These are phyloP conservation scores for Capsicum baccatum DNA, from an alignment of 257 asterid species.

Conservation along the genomic window DNA sequence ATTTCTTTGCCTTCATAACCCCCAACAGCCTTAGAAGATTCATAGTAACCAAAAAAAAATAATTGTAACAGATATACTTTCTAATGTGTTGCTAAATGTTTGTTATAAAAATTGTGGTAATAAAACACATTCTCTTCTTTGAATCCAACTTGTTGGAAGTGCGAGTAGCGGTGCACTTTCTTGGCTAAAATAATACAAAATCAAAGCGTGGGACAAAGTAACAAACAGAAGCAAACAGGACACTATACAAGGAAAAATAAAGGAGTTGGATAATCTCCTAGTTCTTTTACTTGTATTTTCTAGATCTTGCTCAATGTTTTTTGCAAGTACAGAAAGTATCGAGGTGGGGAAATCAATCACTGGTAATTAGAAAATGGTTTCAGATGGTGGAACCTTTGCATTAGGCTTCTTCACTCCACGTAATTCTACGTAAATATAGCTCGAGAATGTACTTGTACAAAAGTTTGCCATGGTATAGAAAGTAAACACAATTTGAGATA, in stretches of 20 bases:
- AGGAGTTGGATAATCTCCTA: background rate
- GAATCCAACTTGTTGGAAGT: too few species aligned
- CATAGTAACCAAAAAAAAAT: too few species aligned
- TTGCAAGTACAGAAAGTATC: background rate
- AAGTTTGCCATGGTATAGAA: too few species aligned
- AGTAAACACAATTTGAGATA: too few species aligned
- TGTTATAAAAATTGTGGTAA: background rate
- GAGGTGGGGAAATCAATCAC: conserved; percentile 25
- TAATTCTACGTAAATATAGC: background rate
- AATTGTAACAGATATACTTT: too few species aligned
- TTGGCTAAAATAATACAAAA: too few species aligned
- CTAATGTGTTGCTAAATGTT: background rate
- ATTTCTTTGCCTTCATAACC: too few species aligned
- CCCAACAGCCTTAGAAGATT: too few species aligned
- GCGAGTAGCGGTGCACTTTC: too few species aligned
- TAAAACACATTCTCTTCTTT: background rate
- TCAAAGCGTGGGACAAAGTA: too few species aligned
- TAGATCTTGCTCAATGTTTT: background rate
- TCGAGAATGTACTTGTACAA: too few species aligned
- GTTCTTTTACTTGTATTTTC: background rate
- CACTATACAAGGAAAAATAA: background rate
- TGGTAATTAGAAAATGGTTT: conserved; percentile 27
- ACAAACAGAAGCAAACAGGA: background rate
- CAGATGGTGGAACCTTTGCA: conserved; percentile 19
- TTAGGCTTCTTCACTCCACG: conserved; percentile 33